These are phyloP conservation scores for Trichoderma semiorbis DNA, from an alignment of 2,329 filamentous ascomycete genomes.

Conservation along the genomic window DNA sequence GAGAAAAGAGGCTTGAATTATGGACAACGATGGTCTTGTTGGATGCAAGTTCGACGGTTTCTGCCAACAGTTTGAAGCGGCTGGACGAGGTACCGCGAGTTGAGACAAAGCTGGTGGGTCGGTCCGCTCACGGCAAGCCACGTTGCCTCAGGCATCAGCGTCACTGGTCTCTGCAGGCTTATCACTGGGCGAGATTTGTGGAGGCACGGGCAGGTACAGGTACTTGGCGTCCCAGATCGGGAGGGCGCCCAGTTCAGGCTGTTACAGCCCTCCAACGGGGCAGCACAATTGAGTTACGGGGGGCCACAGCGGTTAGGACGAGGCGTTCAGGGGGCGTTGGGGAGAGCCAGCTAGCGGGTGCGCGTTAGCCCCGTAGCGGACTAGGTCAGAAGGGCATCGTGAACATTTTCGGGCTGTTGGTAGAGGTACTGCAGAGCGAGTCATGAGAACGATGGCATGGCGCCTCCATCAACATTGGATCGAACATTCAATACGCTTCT, in stretches of 20 bases:
- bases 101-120: constrained; percentile 9
- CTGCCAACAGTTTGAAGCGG: constrained; percentile 19
- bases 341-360: neutral
- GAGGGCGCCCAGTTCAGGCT: constrained; percentile 4
- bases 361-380: neutral
- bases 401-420: neutral
- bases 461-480: neutral
- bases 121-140: constrained; percentile 14
- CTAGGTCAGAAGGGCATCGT: neutral
- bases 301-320: constrained; percentile 8
- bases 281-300: constrained; percentile 8
- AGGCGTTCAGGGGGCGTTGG: constrained; percentile 13
- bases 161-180: neutral
- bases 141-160: constrained; percentile 15
- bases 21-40: constrained; percentile 5
- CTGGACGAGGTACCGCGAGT: constrained; percentile 13
- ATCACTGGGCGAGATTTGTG: neutral
- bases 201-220: neutral
- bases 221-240: constrained; percentile 7
- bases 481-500: neutral
- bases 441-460: neutral
- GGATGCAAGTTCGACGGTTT: neutral
- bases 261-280: constrained; percentile 2
- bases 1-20: constrained; percentile 10
- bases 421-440: neutral